phyloP scores from a whole-genome alignment of 495 filamentous ascomycete genomes.

The Chaetomium fimeti region DNA sequence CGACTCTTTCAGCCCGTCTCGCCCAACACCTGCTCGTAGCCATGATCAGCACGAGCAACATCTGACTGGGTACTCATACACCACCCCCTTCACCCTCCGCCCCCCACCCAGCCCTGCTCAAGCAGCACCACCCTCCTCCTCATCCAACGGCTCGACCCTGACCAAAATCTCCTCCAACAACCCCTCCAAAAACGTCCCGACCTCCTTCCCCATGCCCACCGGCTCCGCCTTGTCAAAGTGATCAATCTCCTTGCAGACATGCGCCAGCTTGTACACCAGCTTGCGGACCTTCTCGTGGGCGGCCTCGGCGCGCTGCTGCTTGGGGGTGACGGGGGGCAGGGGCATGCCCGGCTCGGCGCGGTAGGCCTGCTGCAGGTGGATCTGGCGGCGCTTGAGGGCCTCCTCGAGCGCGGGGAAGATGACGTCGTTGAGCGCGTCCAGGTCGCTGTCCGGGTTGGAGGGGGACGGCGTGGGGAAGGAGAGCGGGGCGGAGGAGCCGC shows the following conservation, averaged over 20 bases:
- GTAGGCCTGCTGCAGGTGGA: constrained; percentile 57
- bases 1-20: not conserved
- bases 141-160: constrained; percentile 79
- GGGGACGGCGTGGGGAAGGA: constrained; percentile 49
- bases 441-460: constrained; percentile 48
- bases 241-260: constrained; percentile 83
- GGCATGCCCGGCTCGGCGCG: constrained; percentile 39
- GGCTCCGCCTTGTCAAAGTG: constrained; percentile 75
- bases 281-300: constrained; percentile 79
- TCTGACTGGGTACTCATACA: not conserved
- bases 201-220: constrained; percentile 88
- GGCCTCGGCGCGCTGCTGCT: constrained; percentile 63
- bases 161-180: constrained; percentile 94
- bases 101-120: not conserved
- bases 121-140: constrained; percentile 47
- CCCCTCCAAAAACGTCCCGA: constrained; percentile 82
- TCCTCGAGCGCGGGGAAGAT: constrained; percentile 88
- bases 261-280: constrained; percentile 70
- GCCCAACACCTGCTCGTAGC: not conserved
- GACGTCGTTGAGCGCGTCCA: constrained; percentile 71
- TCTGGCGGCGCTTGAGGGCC: constrained; percentile 76
- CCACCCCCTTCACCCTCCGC: not conserved
- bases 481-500: constrained; percentile 15
- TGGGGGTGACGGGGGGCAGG: constrained; percentile 42
- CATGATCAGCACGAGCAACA: not conserved